Evolutionary conservation across 2,329 filamentous ascomycete species (phyloP).

Genomic region (Calonectria henricotiae): DNA sequence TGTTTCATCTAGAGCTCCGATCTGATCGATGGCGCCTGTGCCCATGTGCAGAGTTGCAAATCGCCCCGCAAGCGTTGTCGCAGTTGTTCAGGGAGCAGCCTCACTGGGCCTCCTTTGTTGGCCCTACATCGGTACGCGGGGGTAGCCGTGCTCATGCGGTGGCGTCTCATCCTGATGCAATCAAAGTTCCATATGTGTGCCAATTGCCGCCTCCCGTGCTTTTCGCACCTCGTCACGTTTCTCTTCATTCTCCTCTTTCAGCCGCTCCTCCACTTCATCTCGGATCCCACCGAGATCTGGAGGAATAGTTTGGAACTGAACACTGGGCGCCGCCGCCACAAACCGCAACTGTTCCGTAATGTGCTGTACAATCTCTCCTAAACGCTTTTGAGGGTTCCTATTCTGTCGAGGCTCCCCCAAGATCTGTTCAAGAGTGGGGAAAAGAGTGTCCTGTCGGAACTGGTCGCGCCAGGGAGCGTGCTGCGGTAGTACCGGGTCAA

Average conservation of each 20-base stretch:
- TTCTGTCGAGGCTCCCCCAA: slow-evolving; percentile 81
- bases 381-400: slow-evolving; percentile 82
- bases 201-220: slow-evolving; percentile 72
- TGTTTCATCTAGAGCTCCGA: slow-evolving; percentile 21
- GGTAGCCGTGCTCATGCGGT: slow-evolving; percentile 7
- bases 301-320: slow-evolving; percentile 86
- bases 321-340: slow-evolving; percentile 87
- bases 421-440: slow-evolving; percentile 86
- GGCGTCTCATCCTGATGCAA: slow-evolving; percentile 3
- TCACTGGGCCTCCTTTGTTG: background rate
- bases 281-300: slow-evolving; percentile 80
- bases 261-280: slow-evolving; percentile 78
- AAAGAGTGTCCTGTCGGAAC: slow-evolving; percentile 90
- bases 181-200: slow-evolving; percentile 71
- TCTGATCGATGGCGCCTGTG: slow-evolving; percentile 14
- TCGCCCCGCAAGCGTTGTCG: slow-evolving; percentile 1
- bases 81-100: background rate
- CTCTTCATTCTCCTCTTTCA: slow-evolving; percentile 77
- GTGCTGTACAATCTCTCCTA: slow-evolving; percentile 83
- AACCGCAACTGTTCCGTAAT: slow-evolving; percentile 91
- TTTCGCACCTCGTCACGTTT: slow-evolving; percentile 70
- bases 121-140: background rate
- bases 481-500: slow-evolving; percentile 81
- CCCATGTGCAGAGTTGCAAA: slow-evolving; percentile 8
- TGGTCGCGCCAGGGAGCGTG: slow-evolving; percentile 90